Base-by-base conservation (phyloP, 768 basidiomycete species). In the Gloeopeniophorella convolvens region DNA sequence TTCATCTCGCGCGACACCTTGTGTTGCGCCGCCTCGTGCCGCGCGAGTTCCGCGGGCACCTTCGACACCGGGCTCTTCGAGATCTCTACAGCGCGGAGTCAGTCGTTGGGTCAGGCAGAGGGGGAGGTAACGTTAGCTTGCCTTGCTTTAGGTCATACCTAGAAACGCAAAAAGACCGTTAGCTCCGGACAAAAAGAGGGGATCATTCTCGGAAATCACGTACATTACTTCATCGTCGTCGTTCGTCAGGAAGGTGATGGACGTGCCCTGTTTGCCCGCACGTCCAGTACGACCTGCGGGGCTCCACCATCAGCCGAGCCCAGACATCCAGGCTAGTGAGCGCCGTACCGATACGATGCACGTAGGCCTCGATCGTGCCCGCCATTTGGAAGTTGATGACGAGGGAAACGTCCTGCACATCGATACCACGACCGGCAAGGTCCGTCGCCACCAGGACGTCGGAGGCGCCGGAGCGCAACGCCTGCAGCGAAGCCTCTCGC, bases 371-470 rank as follows among this genome's bases (percentile, higher is more conserved):
- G 68, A 99, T 98, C 18, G 87, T 90, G 60, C 79, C 81, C 5
- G 93, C 81, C 95, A 98, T 98, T 70, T 96, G 91, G 76, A 83
- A 99, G 68, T 98, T 98, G 74, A 98, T 83, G 55, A 98, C 95
- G 43, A 96, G 73, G 53, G 83, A 87, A 53, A 98, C 96, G 65
- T 98, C 93, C 54, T 91, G 89, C 11, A 99, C 95, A 68, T 99
- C 96, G 66, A 98, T 98, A 77, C 96, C 96, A 62, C 96, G 89
- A 37, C 96, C 96, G 34, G 96, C 96, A 36, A 99, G 74, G 67
- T 99, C 96, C 4, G 96, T 99, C 1, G 96, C 96, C 27, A 99
- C 95, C 7, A 99, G 76, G 18, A 98, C 77, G 63, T 93, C 84
- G 16, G 85, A 75, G 45, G 92, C 83, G 43, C 94, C 95, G 23